phyloP scores from a whole-genome alignment of 2,329 filamentous ascomycete species.

The Pseudocercospora fijiensis region DNA sequence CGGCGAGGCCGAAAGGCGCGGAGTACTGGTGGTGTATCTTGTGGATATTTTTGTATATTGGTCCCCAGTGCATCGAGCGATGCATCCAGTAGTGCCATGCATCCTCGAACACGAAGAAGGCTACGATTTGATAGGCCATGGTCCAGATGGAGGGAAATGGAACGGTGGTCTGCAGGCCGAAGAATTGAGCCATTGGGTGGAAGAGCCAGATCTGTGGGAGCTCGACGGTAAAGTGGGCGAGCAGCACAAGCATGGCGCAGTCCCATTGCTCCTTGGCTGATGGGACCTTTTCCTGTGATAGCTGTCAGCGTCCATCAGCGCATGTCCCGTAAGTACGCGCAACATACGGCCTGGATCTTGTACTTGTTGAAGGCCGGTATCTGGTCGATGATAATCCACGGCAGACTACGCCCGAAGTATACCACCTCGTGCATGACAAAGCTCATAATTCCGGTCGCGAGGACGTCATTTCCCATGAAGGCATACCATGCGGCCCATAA shows the following conservation, averaged over 20 bases:
- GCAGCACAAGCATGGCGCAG: constrained; percentile 86
- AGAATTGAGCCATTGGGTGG: constrained; percentile 91
- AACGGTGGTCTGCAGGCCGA: constrained; percentile 81
- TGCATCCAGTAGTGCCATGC: constrained; percentile 98
- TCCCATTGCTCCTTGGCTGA: constrained; percentile 92
- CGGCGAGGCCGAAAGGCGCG: constrained; percentile 91
- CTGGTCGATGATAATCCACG: constrained; percentile 88
- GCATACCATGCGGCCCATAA: constrained; percentile 96
- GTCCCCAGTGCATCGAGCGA: constrained; percentile 87
- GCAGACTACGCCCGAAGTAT: constrained; percentile 89
- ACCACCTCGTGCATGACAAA: constrained; percentile 92
- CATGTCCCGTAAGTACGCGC: neutral
- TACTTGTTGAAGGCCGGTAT: constrained; percentile 87
- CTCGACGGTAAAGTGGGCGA: constrained; percentile 97
- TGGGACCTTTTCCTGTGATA: constrained; percentile 71
- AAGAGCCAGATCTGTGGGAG: constrained; percentile 99
- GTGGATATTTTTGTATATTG: constrained; percentile 94
- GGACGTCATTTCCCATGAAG: constrained; percentile 95
- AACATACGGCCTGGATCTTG: constrained; percentile 82
- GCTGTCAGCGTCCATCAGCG: constrained; percentile 25
- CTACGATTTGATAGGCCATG: constrained; percentile 84
- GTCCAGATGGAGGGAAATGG: constrained; percentile 84
- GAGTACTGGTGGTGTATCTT: constrained; percentile 99
- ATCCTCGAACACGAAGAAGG: constrained; percentile 96
- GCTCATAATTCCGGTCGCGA: constrained; percentile 96